Base-by-base conservation (phyloP, 176 grass and related monocot genomes). In the Dendrocalamus sinicus region DNA sequence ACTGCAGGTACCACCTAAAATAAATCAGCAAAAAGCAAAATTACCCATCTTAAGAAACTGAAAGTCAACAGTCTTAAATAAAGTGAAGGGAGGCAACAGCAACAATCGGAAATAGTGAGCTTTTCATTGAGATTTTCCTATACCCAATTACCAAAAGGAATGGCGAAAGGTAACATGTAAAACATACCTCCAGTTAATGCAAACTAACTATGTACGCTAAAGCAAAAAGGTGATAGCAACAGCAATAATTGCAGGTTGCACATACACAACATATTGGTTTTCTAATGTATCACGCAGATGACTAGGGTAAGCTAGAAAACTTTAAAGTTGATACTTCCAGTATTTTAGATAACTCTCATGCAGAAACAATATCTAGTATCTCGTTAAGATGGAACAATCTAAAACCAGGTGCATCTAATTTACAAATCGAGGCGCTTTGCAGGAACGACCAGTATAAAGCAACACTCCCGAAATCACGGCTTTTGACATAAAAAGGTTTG, bases 401-500 rank as follows among this genome's bases (percentile, higher is more conserved):
- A 71, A 17, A 83, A 83, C 37, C 14, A 48, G 14, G 39, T 81
- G 23, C 8, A 52, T 12, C 19, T 41, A 22, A 70, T 76, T 81
- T 52, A 76, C 35, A 59, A 59, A 70, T 16, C 7, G 19, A 65
- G 44, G 24, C 57, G 82, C 68, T 73, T 80, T 66, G 20, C 22
- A 26, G 12, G 26, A 84, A 67, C 16, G 7, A 17, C n/a, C 57
- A 67, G 46, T 73, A 39, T 57, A 50, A 78, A 83, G 65, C 65
- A 77, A n/a, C 50, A 82, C 45, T 86, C 48, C 13, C 19, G 13
- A 47, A 67, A 35, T 55, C 22, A 83, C 32, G 39, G 8, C 48
- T n/a, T 65, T 67, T 14, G 20, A 80, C 24, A 60, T 41, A 64
- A 83, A 76, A 55, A 53, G 47, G 74, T 63, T 72, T 89, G 62